Evolutionary conservation across 1,284 basidiomycete species (phyloP).

Genomic region (Trichosporon asahii): DNA sequence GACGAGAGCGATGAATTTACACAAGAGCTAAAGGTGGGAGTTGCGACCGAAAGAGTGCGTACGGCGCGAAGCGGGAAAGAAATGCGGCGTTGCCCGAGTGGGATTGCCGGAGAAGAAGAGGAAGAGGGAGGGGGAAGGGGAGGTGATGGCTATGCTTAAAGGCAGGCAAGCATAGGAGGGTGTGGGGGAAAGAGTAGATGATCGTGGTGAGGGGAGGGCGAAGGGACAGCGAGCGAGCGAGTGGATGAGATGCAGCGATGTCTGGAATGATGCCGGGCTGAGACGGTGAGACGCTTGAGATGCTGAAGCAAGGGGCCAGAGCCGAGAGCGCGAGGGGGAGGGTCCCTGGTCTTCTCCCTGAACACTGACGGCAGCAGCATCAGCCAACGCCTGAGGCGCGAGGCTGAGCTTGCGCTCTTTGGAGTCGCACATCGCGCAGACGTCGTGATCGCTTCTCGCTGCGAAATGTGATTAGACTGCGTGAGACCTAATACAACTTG

Average conservation of each 20-base stretch:
- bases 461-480: too few species aligned
- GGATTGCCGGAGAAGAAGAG: background rate
- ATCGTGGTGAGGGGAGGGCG: background rate
- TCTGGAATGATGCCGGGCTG: background rate
- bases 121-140: background rate
- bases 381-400: too few species aligned
- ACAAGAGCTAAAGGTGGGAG: background rate
- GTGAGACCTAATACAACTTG: too few species aligned
- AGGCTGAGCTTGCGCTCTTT: background rate
- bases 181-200: background rate
- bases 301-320: background rate
- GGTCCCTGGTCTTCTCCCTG: background rate
- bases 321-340: background rate
- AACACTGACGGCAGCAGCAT: background rate
- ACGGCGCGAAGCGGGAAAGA: background rate
- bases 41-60: background rate
- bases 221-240: background rate
- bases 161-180: background rate
- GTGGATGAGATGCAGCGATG: background rate
- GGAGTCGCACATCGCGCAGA: background rate
- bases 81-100: background rate
- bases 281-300: background rate
- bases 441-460: background rate
- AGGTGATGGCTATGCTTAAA: background rate
- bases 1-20: background rate